Conservation (phyloP, 441 rosid genomes). For the Croton laevigatus region DNA sequence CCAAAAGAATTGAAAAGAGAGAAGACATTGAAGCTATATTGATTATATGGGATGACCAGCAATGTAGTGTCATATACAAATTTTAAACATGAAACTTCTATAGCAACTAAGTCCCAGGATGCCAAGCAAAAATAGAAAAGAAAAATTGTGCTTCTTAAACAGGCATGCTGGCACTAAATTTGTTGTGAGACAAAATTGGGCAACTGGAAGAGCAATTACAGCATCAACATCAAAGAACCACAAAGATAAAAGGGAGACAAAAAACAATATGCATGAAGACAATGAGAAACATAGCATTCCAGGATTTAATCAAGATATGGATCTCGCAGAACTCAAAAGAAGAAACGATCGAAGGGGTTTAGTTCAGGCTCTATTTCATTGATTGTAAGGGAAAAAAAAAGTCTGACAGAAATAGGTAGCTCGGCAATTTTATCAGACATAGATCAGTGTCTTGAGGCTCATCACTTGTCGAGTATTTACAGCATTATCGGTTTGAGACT, state of each 20-base stretch:
- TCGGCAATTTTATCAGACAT: neutral
- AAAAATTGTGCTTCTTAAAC: neutral
- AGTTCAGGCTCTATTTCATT: neutral
- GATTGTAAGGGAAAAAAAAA: neutral
- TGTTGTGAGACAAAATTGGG: neutral
- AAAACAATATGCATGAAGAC: slow-evolving; percentile 1
- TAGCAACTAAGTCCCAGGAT: neutral
- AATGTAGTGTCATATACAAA: neutral
- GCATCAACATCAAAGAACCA: neutral
- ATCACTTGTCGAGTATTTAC: neutral
- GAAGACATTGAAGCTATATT: neutral
- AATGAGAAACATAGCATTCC: neutral
- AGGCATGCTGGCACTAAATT: neutral
- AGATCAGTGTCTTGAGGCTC: neutral
- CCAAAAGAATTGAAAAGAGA: neutral
- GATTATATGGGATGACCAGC: neutral
- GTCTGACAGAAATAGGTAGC: neutral
- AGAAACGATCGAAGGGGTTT: neutral
- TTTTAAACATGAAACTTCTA: neutral
- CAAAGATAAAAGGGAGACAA: neutral
- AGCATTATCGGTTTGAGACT: neutral
- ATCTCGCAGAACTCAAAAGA: neutral
- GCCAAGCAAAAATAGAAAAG: neutral
- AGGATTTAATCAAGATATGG: neutral
- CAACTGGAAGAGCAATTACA: neutral